Conservation (phyloP, 768 basidiomycete genomes). For the Favolaschia claudopus region DNA sequence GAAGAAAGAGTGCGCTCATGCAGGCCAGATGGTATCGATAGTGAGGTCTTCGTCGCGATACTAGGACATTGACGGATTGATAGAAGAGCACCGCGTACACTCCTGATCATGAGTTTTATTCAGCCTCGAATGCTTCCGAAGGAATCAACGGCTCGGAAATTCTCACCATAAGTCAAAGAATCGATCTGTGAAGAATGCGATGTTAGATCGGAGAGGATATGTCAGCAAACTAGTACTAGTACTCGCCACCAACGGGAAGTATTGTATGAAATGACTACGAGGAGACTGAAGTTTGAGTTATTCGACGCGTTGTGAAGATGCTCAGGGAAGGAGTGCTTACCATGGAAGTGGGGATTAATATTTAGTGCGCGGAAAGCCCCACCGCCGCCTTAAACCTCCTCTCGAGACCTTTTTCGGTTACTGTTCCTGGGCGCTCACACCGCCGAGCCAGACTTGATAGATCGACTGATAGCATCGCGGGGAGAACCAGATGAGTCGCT, state of each 20-base stretch:
- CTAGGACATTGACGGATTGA: constrained; percentile 4
- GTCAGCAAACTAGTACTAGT: too few relatives aligned
- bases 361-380: too few relatives aligned
- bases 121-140: background rate
- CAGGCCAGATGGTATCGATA: constrained; percentile 1
- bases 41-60: background rate
- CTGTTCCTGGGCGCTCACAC: too few relatives aligned
- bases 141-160: background rate
- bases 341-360: too few relatives aligned
- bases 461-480: too few relatives aligned
- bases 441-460: too few relatives aligned
- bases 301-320: too few relatives aligned
- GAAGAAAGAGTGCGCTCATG: constrained; percentile 8
- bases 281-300: too few relatives aligned
- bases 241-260: background rate
- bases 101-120: background rate
- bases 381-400: too few relatives aligned
- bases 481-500: too few relatives aligned
- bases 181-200: background rate
- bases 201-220: background rate
- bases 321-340: too few relatives aligned
- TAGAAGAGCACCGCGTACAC: constrained; percentile 11
- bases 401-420: too few relatives aligned
- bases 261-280: background rate
- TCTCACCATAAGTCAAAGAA: background rate